Conservation (phyloP, 768 basidiomycete species). For the Xerocomellus chrysenteron region DNA sequence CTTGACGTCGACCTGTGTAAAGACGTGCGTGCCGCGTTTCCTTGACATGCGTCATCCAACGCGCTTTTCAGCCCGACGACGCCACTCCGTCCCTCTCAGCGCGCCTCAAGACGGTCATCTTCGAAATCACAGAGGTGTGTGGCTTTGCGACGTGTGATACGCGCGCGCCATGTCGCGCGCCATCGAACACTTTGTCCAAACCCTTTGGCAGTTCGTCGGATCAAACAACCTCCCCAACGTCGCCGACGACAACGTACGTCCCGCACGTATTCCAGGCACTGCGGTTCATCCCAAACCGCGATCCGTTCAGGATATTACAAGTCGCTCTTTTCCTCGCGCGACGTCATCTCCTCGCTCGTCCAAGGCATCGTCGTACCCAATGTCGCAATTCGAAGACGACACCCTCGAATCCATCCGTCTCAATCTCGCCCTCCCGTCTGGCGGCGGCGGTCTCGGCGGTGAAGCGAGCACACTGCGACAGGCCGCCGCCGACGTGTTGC, state of each 20-base stretch:
- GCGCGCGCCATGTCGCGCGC: conserved; percentile 48
- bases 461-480: conserved; percentile 87
- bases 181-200: conserved; percentile 74
- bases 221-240: conserved; percentile 66
- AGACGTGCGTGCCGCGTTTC: conserved; percentile 47
- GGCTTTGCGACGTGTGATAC: background rate
- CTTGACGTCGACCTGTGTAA: conserved; percentile 63
- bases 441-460: conserved; percentile 39
- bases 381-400: conserved; percentile 94
- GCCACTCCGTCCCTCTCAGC: conserved; percentile 82
- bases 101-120: conserved; percentile 82
- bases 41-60: conserved; percentile 5
- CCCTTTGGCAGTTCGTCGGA: conserved; percentile 85
- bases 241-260: conserved; percentile 71
- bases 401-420: conserved; percentile 92
- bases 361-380: conserved; percentile 95
- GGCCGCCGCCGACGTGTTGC: conserved; percentile 93
- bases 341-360: conserved; percentile 78
- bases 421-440: conserved; percentile 69
- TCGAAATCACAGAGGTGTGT: conserved; percentile 84
- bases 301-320: conserved; percentile 87
- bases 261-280: conserved; percentile 51
- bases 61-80: conserved; percentile 64
- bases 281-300: conserved; percentile 86
- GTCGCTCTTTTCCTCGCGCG: conserved; percentile 73